Percentiles rank a stretch among this genome's conserved stretches.
Conservation (phyloP, 139 green algal species). For the Chlamydomonas applanata region DNA sequence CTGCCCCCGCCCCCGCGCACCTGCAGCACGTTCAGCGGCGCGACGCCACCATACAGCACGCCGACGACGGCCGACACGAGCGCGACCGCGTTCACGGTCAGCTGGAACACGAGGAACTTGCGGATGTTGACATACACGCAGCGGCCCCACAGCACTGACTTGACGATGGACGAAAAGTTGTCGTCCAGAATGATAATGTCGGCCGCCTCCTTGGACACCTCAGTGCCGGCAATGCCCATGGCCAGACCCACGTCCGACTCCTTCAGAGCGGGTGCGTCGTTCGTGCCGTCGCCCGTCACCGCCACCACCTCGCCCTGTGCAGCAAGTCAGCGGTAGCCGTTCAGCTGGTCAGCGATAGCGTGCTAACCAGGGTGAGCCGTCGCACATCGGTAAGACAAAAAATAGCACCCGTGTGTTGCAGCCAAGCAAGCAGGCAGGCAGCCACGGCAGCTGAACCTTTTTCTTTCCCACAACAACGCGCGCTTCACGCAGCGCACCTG, state of each 20-base stretch:
- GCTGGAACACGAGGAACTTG: conserved; percentile 84
- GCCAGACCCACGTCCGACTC: conserved; percentile 94
- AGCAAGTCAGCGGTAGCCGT: conserved; percentile 72
- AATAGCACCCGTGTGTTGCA: background rate
- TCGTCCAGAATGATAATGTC: conserved; percentile 94
- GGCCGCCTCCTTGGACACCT: background rate
- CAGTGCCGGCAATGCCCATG: conserved; percentile 87
- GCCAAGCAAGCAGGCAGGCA: no score
- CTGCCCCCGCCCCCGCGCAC: no score
- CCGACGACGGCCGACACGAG: conserved; percentile 90
- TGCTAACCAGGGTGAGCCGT: background rate
- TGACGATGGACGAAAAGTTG: conserved; percentile 97
- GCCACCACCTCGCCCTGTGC: conserved; percentile 88
- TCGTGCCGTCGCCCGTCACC: conserved; percentile 96
- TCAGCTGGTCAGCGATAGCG: conserved; percentile 58
- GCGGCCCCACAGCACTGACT: conserved; percentile 93
- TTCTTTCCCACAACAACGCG: no score
- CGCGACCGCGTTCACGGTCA: conserved; percentile 93
- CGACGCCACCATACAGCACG: conserved; percentile 74
- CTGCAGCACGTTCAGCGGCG: conserved; percentile 91
- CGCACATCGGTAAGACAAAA: background rate
- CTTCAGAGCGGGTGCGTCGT: conserved; percentile 96
- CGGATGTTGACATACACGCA: conserved; percentile 95
- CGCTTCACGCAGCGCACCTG: conserved; percentile 35
- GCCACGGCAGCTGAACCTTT: no score